A percentile compares a stretch with the other conserved stretches of the same genome.
These are phyloP conservation scores for Suhomyces sp. DNA, from an alignment of 805 yeast species.

Conservation along the genomic window DNA sequence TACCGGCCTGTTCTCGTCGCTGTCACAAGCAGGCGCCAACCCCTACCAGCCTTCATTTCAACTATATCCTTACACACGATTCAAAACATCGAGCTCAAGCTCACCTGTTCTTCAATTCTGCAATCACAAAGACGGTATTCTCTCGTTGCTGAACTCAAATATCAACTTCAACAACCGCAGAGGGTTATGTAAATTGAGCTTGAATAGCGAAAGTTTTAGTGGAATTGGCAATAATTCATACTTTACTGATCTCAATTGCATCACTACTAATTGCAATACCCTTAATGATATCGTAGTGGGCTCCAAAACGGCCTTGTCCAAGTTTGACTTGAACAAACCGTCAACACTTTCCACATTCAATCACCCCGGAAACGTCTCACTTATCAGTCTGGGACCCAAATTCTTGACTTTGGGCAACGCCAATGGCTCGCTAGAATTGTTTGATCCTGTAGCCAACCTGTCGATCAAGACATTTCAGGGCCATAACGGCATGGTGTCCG, in stretches of 20 bases:
- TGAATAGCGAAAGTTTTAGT: slow-evolving; percentile 12
- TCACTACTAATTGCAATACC: slow-evolving; percentile 31
- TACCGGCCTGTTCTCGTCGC: slow-evolving; percentile 30
- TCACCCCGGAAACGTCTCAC: slow-evolving; percentile 45
- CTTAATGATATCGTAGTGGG: slow-evolving; percentile 31
- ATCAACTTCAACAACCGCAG: slow-evolving; percentile 34
- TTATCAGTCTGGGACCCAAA: slow-evolving; percentile 46
- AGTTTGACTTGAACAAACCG: slow-evolving; percentile 35
- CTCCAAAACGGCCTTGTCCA: slow-evolving; percentile 22
- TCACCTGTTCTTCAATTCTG: slow-evolving; percentile 28
- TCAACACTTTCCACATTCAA: slow-evolving; percentile 20
- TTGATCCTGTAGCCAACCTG: slow-evolving; percentile 52
- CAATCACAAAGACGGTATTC: slow-evolving; percentile 32
- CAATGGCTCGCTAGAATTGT: slow-evolving; percentile 60
- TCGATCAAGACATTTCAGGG: slow-evolving; percentile 54
- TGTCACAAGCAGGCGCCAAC: slow-evolving; percentile 12
- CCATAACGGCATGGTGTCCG: slow-evolving; percentile 60
- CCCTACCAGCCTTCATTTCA: slow-evolving; percentile 18
- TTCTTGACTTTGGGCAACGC: slow-evolving; percentile 56
- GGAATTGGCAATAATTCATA: background rate
- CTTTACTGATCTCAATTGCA: slow-evolving; percentile 26
- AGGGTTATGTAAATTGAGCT: slow-evolving; percentile 27
- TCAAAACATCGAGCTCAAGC: slow-evolving; percentile 20
- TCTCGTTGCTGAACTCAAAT: slow-evolving; percentile 30
- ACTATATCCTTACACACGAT: slow-evolving; percentile 37